Conservation (phyloP, 306 rosid species). For the Cercis canadensis region DNA sequence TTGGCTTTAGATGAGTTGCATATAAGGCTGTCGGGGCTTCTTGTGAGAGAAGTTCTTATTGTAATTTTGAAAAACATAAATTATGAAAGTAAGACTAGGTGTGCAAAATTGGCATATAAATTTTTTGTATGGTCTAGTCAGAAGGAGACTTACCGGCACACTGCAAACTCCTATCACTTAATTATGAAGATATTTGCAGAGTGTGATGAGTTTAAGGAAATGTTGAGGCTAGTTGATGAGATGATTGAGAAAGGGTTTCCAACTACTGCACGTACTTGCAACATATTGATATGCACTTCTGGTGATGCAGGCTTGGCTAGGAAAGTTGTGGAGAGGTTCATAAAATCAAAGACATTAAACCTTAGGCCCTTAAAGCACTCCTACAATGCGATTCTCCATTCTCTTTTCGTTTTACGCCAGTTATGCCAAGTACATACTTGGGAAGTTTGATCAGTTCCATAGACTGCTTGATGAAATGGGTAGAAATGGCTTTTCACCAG, state of each 20-base stretch:
- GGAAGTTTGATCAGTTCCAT: slow-evolving; percentile 80
- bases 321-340: slow-evolving; percentile 72
- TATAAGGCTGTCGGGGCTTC: slow-evolving; percentile 68
- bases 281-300: slow-evolving; percentile 76
- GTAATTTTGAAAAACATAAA: slow-evolving; percentile 62
- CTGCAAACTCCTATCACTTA: slow-evolving; percentile 65
- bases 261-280: slow-evolving; percentile 68
- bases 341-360: slow-evolving; percentile 77
- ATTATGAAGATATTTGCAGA: slow-evolving; percentile 86
- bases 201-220: slow-evolving; percentile 80
- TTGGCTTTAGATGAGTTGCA: slow-evolving; percentile 65
- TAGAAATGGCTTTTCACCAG: slow-evolving; percentile 76
- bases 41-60: slow-evolving; percentile 80
- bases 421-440: slow-evolving; percentile 83
- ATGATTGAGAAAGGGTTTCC: slow-evolving; percentile 79
- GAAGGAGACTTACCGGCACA: slow-evolving; percentile 65
- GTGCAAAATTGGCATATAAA: slow-evolving; percentile 78
- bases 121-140: slow-evolving; percentile 87
- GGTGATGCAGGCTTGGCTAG: slow-evolving; percentile 81
- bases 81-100: slow-evolving; percentile 62
- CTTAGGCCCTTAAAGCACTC: slow-evolving; percentile 82
- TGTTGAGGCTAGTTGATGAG: slow-evolving; percentile 90
- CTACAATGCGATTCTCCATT: slow-evolving; percentile 77
- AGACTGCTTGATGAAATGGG: slow-evolving; percentile 85
- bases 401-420: slow-evolving; percentile 68